These are phyloP conservation scores for Trichomonascaceae sp. DNA, from an alignment of 1,139 yeast genomes.

Conservation along the genomic window DNA sequence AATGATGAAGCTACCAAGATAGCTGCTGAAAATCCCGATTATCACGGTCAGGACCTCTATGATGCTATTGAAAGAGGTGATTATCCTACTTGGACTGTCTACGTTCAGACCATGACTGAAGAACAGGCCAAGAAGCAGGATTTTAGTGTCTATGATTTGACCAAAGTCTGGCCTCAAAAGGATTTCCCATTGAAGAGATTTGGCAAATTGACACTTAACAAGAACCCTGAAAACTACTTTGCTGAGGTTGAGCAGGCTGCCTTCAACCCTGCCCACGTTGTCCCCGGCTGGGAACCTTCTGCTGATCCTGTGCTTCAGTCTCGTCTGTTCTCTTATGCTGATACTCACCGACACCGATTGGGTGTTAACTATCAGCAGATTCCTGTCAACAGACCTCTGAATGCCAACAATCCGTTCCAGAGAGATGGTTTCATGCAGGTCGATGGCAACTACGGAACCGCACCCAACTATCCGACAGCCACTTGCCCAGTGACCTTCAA, in stretches of 20 bases:
- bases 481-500: conserved; percentile 14
- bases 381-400: conserved; percentile 57
- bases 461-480: conserved; percentile 59
- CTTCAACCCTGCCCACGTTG: conserved; percentile 76
- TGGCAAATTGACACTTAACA: conserved; percentile 63
- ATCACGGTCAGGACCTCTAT: conserved; percentile 52
- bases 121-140: conserved; percentile 53
- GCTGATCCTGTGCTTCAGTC: conserved; percentile 87
- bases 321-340: conserved; percentile 78
- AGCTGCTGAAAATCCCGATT: conserved; percentile 59
- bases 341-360: conserved; percentile 66
- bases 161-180: conserved; percentile 76
- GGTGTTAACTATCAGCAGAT: conserved; percentile 67
- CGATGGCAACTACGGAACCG: conserved; percentile 69
- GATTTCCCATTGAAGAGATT: conserved; percentile 71
- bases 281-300: conserved; percentile 78
- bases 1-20: conserved; percentile 53
- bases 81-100: conserved; percentile 58
- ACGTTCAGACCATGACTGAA: conserved; percentile 67
- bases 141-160: conserved; percentile 58
- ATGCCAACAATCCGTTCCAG: conserved; percentile 38
- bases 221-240: conserved; percentile 71
- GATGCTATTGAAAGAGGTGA: conserved; percentile 54
- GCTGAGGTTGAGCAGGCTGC: conserved; percentile 82
- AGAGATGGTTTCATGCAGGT: conserved; percentile 87